phyloP scores from a whole-genome alignment of 805 yeast species.

The Candida insectorum region DNA sequence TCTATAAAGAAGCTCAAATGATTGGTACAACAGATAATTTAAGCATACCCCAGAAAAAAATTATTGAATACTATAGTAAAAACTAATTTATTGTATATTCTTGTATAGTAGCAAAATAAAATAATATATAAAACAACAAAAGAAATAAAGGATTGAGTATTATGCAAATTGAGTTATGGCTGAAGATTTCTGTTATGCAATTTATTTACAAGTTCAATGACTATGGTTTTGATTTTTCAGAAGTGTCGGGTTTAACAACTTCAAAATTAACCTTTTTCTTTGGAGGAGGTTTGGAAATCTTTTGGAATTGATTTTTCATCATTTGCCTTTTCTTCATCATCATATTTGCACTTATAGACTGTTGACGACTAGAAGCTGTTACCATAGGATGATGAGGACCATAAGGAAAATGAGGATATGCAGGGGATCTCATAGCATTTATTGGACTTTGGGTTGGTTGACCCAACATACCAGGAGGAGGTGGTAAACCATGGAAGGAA shows the following conservation, averaged over 20 bases:
- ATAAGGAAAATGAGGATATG: slow-evolving; percentile 6
- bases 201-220: not conserved
- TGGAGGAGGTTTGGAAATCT: slow-evolving; percentile 4
- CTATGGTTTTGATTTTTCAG: not conserved
- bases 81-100: too few relatives aligned
- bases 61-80: slow-evolving; percentile 45
- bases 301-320: slow-evolving; percentile 12
- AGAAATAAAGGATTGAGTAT: not conserved
- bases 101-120: not conserved
- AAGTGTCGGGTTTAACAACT: not conserved
- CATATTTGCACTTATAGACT: slow-evolving; percentile 29
- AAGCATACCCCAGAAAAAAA: slow-evolving; percentile 46
- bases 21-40: too few relatives aligned
- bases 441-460: slow-evolving; percentile 1
- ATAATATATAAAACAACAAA: not conserved
- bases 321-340: slow-evolving; percentile 30
- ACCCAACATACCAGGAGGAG: slow-evolving; percentile 1
- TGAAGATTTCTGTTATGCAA: too few relatives aligned
- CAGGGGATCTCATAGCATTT: slow-evolving; percentile 5
- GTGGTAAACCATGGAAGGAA: not conserved
- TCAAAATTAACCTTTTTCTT: slow-evolving; percentile 4
- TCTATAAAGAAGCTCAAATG: too few relatives aligned
- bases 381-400: slow-evolving; percentile 3
- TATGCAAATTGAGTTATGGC: not conserved
- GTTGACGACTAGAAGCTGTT: slow-evolving; percentile 22